Base-by-base conservation (phyloP, 2,329 filamentous ascomycete species). In the Diaporthe citri region DNA sequence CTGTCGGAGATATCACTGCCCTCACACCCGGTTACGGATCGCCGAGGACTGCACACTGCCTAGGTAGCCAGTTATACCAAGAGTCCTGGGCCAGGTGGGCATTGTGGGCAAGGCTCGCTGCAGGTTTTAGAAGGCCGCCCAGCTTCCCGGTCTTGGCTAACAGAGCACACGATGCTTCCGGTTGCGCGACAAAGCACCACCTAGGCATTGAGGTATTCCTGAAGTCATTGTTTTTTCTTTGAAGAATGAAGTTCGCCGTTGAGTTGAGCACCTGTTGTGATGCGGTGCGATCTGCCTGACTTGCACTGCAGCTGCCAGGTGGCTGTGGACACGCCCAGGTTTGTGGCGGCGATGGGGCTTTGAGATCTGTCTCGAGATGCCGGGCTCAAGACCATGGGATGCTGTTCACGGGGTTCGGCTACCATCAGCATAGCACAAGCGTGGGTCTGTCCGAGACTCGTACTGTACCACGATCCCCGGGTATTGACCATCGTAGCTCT, bases 291-390 rank as follows among this genome's bases (percentile, higher is more conserved):
- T 39, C 22, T 51, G 31, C 5, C n/a, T 51, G 22, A 41, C 69
- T 36, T 28, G 28, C 31, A 60, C 69, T 48, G 55, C 55, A 60
- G 41, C 69, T 28, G 55, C 41, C 41, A 71, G 55, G 48, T 60
- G 28, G 41, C 31, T 12, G 28, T 51, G 41, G n/a, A 39, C 34
- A 28, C 4, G 39, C 28, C 7, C 39, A 59, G 28, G 4, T 39
- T 51, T 39, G 56, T 60, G 28, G 46, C 56, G 43, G 7, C 48
- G 55, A 20, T 34, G 4, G 7, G 43, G 17, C 55, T 17, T 55
- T 3, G 31, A 17, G 25, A 34, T 41, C 2, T 60, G 41, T 46
- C 13, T 59, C 20, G 41, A 36, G 51, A 48, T 43, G 17, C n/a
- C 17, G 17, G 25, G 7, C 7, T 36, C 52, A 48, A n/a, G 25